phyloP scores from a whole-genome alignment of 257 asterid genomes.

The Solanum rostratum region DNA sequence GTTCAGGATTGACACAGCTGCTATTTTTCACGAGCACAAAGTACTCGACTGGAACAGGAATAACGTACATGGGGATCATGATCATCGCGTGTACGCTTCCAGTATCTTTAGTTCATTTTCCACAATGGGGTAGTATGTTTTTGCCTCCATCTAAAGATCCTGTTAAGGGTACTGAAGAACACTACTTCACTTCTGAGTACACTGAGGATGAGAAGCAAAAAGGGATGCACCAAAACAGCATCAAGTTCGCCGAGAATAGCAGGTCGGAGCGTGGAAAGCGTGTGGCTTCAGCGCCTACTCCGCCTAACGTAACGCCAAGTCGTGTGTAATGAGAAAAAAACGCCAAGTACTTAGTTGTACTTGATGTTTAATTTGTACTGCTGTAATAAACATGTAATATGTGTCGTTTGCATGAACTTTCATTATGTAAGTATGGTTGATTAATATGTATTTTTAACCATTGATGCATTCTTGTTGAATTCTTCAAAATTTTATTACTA shows the following conservation, averaged over 20 bases:
- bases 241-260: conserved; percentile 57
- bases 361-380: background rate
- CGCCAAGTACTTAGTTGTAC: background rate
- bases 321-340: background rate
- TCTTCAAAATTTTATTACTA: too few species aligned
- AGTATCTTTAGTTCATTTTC: conserved; percentile 10
- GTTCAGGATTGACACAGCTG: conserved; percentile 18
- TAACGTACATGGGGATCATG: conserved; percentile 20
- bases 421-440: background rate
- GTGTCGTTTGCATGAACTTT: background rate
- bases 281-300: conserved; percentile 10
- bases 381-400: background rate
- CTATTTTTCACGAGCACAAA: conserved; percentile 13
- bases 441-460: background rate
- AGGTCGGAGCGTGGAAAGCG: conserved; percentile 43
- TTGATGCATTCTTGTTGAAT: too few species aligned
- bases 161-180: conserved; percentile 9
- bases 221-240: conserved; percentile 38
- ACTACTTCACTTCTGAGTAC: conserved; percentile 6
- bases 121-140: conserved; percentile 29
- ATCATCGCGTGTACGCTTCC: conserved; percentile 17
- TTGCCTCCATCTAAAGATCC: conserved; percentile 5
- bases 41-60: conserved; percentile 11
- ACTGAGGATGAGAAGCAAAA: conserved; percentile 14
- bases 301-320: conserved; percentile 13